These are phyloP conservation scores for Fusarium mundagurra DNA, from an alignment of 2,329 filamentous ascomycete genomes.

Conservation along the genomic window DNA sequence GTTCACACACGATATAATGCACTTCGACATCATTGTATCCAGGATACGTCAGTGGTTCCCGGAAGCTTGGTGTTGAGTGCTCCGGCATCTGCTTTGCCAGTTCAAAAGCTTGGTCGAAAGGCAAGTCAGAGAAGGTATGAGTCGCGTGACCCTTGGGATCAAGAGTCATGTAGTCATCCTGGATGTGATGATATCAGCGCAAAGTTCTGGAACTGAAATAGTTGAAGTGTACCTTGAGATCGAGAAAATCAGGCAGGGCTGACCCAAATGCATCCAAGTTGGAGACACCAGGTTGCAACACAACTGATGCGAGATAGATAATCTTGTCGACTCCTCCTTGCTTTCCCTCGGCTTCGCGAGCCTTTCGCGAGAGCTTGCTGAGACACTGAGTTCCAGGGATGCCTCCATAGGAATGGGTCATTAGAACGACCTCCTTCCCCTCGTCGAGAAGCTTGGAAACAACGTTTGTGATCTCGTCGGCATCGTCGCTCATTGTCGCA, in stretches of 20 bases:
- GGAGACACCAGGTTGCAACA: not conserved
- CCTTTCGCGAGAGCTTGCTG: not conserved
- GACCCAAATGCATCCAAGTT: constrained; percentile 11
- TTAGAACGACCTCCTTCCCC: not conserved
- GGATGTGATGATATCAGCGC: rapidly evolving
- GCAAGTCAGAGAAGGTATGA: constrained; percentile 14
- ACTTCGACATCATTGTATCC: constrained; percentile 30
- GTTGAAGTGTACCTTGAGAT: not conserved
- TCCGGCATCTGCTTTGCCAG: constrained; percentile 9
- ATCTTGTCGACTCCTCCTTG: constrained; percentile 11
- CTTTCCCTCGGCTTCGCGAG: not conserved
- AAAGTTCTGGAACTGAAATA: rapidly evolving
- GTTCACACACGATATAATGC: constrained; percentile 24
- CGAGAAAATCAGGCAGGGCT: not conserved
- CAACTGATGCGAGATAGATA: constrained; percentile 13
- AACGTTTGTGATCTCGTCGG: not conserved
- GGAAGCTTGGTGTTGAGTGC: constrained; percentile 26
- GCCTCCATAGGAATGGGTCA: constrained; percentile 27
- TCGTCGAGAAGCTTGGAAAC: not conserved
- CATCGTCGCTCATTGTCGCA: constrained; percentile 23
- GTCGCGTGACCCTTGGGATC: not conserved
- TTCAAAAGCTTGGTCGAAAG: constrained; percentile 1
- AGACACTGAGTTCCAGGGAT: constrained; percentile 22
- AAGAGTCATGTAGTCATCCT: constrained; percentile 25
- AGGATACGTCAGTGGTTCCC: constrained; percentile 21